Conservation (phyloP, 108 stramenopile species). For the Skeletonema potamos region DNA sequence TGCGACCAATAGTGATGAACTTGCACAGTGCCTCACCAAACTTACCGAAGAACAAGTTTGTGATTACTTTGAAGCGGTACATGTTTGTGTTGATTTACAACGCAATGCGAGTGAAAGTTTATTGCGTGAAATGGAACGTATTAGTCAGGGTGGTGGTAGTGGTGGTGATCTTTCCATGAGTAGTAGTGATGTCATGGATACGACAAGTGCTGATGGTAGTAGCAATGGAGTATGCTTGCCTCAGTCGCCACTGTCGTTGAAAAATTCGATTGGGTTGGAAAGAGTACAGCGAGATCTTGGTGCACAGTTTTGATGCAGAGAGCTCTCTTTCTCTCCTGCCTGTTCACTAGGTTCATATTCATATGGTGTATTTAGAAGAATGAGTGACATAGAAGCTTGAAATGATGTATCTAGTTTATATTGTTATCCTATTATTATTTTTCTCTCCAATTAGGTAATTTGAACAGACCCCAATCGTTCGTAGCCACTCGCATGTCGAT, state of each 20-base stretch:
- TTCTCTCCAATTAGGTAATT: not conserved
- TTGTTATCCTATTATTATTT: not conserved
- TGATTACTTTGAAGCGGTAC: conserved; percentile 82
- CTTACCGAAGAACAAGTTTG: conserved; percentile 79
- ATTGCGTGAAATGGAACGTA: conserved; percentile 72
- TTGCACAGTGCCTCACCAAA: conserved; percentile 5
- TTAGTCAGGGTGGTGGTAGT: conserved; percentile 36
- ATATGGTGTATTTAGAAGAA: not conserved
- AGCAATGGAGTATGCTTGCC: not conserved
- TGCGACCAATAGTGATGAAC: conserved; percentile 21
- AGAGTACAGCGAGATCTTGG: not conserved
- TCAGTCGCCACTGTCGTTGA: not conserved
- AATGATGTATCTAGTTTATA: not conserved
- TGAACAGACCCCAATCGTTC: not conserved
- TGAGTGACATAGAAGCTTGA: not conserved
- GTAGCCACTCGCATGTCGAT: not conserved
- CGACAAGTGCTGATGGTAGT: not conserved
- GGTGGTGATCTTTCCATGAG: not conserved
- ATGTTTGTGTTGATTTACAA: conserved; percentile 67
- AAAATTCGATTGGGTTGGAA: not conserved
- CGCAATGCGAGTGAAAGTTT: conserved; percentile 44
- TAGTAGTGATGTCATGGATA: not conserved
- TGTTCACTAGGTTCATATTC: not conserved
- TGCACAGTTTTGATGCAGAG: not conserved
- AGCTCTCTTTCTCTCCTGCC: not conserved